These are phyloP conservation scores for Solanum commersonii DNA, from an alignment of 257 asterid species.

Conservation along the genomic window DNA sequence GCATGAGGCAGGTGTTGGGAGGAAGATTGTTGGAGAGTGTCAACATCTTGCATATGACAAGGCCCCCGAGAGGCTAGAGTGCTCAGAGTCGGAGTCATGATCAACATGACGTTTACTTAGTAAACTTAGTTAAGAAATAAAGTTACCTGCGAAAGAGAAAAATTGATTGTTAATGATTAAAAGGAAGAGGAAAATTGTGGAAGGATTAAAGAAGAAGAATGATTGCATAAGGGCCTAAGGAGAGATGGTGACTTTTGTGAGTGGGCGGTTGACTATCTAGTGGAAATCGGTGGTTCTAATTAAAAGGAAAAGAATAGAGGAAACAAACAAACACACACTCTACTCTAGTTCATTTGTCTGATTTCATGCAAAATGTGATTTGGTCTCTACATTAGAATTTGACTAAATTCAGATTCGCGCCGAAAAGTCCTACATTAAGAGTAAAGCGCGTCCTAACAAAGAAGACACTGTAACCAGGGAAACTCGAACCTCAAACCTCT, in stretches of 20 bases:
- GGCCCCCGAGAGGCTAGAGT: too few relatives aligned
- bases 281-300: background rate
- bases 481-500: too few relatives aligned
- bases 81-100: too few relatives aligned
- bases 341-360: background rate
- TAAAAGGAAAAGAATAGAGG: background rate
- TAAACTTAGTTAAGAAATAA: too few relatives aligned
- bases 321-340: background rate
- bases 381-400: fast-evolving
- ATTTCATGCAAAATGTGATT: background rate
- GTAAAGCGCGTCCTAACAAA: too few relatives aligned
- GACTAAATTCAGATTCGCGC: too few relatives aligned
- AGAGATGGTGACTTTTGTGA: background rate
- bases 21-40: too few relatives aligned
- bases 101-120: too few relatives aligned
- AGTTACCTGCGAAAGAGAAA: too few relatives aligned
- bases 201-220: background rate
- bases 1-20: too few relatives aligned
- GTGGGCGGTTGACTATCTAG: background rate
- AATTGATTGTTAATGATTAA: too few relatives aligned
- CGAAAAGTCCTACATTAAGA: fast-evolving
- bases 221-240: background rate
- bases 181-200: background rate
- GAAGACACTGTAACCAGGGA: fast-evolving
- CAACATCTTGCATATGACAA: too few relatives aligned